phyloP scores from a whole-genome alignment of 306 rosid genomes.

The Castanea crenata region DNA sequence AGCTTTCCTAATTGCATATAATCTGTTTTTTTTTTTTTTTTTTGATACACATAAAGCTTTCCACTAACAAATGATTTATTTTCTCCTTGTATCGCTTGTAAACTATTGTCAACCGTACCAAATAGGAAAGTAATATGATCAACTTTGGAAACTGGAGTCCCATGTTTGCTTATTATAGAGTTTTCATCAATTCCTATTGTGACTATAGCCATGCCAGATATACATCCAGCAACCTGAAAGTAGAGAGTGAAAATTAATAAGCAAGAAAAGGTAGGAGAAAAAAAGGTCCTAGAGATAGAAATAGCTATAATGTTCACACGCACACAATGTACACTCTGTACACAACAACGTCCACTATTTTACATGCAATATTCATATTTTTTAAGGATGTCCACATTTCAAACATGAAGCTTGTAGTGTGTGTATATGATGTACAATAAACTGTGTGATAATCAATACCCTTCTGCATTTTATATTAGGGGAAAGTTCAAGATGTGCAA shows the following conservation, averaged over 20 bases:
- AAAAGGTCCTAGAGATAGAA: slow-evolving; percentile 10
- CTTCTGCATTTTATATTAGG: too few relatives aligned
- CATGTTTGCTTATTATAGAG: slow-evolving; percentile 63
- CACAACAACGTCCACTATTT: too few relatives aligned
- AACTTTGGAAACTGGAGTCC: slow-evolving; percentile 69
- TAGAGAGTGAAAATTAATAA: slow-evolving; percentile 4
- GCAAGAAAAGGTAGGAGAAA: slow-evolving; percentile 18
- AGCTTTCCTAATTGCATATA: not conserved
- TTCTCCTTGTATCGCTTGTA: not conserved
- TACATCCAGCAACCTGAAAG: slow-evolving; percentile 47
- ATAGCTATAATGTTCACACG: too few relatives aligned
- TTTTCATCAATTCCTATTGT: slow-evolving; percentile 54
- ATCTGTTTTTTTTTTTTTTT: too few relatives aligned
- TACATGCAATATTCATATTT: too few relatives aligned
- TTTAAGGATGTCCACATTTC: too few relatives aligned
- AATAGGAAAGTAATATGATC: slow-evolving; percentile 69
- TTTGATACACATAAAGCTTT: not conserved
- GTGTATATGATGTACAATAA: too few relatives aligned
- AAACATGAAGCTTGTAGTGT: too few relatives aligned
- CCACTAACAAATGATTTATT: not conserved
- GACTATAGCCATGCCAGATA: slow-evolving; percentile 54
- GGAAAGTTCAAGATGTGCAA: not conserved
- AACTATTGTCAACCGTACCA: slow-evolving; percentile 41
- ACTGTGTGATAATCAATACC: too few relatives aligned
- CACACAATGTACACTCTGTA: too few relatives aligned